Base-by-base conservation (phyloP, 2,329 filamentous ascomycete species). In the Aureobasidium sp. region DNA sequence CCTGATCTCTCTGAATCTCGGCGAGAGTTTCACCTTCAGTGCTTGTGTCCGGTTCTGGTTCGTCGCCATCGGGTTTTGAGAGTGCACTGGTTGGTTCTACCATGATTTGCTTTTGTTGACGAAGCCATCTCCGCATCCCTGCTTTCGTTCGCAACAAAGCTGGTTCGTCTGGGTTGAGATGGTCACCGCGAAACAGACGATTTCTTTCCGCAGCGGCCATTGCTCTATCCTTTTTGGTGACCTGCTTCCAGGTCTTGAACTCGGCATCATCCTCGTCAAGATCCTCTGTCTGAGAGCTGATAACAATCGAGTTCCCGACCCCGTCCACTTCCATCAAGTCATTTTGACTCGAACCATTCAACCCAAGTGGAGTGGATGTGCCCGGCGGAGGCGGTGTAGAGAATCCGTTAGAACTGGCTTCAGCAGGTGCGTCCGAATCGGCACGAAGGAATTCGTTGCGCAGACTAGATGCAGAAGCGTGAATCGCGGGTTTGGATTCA, bases 211-310 rank as follows among this genome's bases (percentile, higher is more conserved):
- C 90, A 62, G 94, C 88, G 57, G 93, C 84, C 25, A 88, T 78
- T 4, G 94, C 94, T 64, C 94, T 86, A 69, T 96, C 92, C 71
- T 94, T 96, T 75, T 97, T 97, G 1, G 94, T 99, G 42, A 96
- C 90, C 74, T 97, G 93, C 76, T 97, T 99, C 94, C 95, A 99
- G 37, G 94, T 89, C 72, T 95, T 95, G 76, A 94, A 96, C 70
- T 96, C 93, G 1, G 82, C 77, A 61, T 97, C 92, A 67, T 97
- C 92, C 67, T 95, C 85, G 66, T 90, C 90, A 13, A 83, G 81
- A 66, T 95, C 89, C 67, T 95, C 88, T 15, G 79, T 81, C 31
- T 83, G 82, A 61, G 87, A 81, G 17, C 83, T 83, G 60, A 89
- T 80, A 1, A 84, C 82, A 40, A 90, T 77, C 2, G 86, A 86